Base-by-base conservation (phyloP, 805 yeast genomes). In the Candida namnaoensis region DNA sequence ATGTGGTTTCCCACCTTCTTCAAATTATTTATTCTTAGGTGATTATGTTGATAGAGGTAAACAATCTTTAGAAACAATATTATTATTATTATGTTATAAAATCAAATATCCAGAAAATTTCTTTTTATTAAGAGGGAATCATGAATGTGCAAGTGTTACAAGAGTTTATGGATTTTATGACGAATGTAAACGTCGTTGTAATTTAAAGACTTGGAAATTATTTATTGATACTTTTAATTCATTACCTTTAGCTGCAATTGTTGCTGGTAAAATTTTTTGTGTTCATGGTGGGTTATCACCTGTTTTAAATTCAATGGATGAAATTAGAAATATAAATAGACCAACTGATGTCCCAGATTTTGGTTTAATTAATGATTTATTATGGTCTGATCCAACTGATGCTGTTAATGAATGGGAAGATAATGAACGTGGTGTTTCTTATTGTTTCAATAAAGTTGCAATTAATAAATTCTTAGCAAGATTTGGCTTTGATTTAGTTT, bases 31-130 rank as follows among this genome's bases (percentile, higher is more conserved):
- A 50, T 91, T 93, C 54, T 64, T 93, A 38, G 99, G 99, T 27
- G 99, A 93, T 65, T 93, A 93, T 61, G 99, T 93, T 38, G 99
- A 93, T 65, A 75, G 99, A 50, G 99, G 99, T 43, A 93, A 93
- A 62, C 99, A 93, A 64, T 82, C 95, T 4, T 67, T 93, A 44
- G 99, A 93, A 61, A 93, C 99, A 0, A 88, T 93, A 23, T 66
- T 91, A 46, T 68, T 93, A 38, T 68, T 93, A 45, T 69, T 93
- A 40, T 90, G 97, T 63, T 93, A 88, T 68, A 93, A 93, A 61
- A 90, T 93, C 63, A 91, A 91, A 61, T 91, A 88, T 56, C 98
- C 99, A 0, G 97, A 93, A 57, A 91, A 91, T 64, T 91, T 93
- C 61, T 93, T 91, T 61, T 64, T 93, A 44, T 69, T 93, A 36